Percentiles rank a stretch among this genome's conserved stretches.
phyloP scores from a whole-genome alignment of 805 yeast genomes.

The Clavispora santaluciae region DNA sequence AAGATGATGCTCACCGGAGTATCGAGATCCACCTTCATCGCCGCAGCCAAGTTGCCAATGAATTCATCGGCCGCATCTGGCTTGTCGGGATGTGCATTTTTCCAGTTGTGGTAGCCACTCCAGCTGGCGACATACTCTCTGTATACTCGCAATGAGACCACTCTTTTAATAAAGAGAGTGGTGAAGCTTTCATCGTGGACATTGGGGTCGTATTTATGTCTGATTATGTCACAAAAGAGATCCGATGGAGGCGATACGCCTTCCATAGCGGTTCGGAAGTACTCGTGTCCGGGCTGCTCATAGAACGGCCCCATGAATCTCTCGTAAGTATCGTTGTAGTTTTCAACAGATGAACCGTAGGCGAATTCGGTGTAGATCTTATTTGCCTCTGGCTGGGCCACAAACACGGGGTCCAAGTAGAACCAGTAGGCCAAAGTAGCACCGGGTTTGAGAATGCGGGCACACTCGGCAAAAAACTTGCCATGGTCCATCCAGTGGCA shows the following conservation, averaged over 20 bases:
- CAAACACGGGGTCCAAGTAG: conserved; percentile 67
- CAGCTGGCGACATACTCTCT: conserved; percentile 29
- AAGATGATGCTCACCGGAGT: conserved; percentile 43
- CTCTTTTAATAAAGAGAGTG: conserved; percentile 19
- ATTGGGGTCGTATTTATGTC: conserved; percentile 23
- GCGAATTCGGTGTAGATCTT: conserved; percentile 47
- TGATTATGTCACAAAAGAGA: conserved; percentile 19
- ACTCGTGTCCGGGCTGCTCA: conserved; percentile 45
- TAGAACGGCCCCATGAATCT: conserved; percentile 45
- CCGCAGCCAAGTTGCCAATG: conserved; percentile 37
- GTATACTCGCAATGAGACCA: conserved; percentile 17
- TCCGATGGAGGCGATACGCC: conserved; percentile 32
- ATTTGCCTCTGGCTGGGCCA: conserved; percentile 50
- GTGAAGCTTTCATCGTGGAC: conserved; percentile 18
- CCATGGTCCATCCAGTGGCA: conserved; percentile 78
- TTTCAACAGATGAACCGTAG: conserved; percentile 28
- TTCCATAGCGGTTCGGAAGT: conserved; percentile 31
- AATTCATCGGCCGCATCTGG: conserved; percentile 47
- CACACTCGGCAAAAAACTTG: conserved; percentile 46
- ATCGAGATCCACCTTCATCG: conserved; percentile 44
- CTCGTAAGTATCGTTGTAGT: conserved; percentile 23
- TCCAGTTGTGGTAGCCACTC: conserved; percentile 38
- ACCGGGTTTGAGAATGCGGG: conserved; percentile 46
- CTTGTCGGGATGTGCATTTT: conserved; percentile 26
- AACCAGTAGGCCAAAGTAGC: conserved; percentile 80